These are phyloP conservation scores for Trichosanthes truncata DNA, from an alignment of 306 rosid genomes.

Conservation along the genomic window DNA sequence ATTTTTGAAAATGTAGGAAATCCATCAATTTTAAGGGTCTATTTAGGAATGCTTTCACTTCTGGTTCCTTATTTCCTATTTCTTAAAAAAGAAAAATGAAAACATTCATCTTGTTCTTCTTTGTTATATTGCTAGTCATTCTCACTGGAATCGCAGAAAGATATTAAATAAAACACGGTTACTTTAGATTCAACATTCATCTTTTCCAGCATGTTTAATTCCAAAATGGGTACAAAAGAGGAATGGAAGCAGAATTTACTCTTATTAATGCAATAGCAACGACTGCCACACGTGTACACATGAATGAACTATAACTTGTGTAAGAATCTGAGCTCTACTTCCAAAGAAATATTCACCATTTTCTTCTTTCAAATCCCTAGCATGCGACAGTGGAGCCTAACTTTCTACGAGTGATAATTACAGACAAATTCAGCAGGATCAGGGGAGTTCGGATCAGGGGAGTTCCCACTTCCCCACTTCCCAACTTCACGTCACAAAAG, in stretches of 20 bases:
- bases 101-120: too few relatives aligned
- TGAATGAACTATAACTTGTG: background rate
- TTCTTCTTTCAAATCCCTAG: background rate
- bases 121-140: too few relatives aligned
- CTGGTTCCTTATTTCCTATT: too few relatives aligned
- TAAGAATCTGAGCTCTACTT: background rate
- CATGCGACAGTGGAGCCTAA: background rate
- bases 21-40: too few relatives aligned
- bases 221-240: background rate
- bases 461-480: background rate
- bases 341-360: background rate
- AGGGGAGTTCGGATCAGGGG: background rate
- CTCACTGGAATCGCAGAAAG: too few relatives aligned
- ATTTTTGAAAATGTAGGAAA: too few relatives aligned
- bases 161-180: background rate
- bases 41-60: too few relatives aligned
- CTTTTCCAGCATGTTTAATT: background rate
- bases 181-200: background rate
- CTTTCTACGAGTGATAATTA: background rate
- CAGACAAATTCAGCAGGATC: background rate
- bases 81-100: too few relatives aligned
- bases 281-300: background rate
- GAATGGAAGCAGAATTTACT: background rate
- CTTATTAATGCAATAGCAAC: background rate
- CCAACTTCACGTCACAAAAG: background rate